phyloP scores from a whole-genome alignment of 352 stramenopile species.

The Globisporangium viniferum region DNA sequence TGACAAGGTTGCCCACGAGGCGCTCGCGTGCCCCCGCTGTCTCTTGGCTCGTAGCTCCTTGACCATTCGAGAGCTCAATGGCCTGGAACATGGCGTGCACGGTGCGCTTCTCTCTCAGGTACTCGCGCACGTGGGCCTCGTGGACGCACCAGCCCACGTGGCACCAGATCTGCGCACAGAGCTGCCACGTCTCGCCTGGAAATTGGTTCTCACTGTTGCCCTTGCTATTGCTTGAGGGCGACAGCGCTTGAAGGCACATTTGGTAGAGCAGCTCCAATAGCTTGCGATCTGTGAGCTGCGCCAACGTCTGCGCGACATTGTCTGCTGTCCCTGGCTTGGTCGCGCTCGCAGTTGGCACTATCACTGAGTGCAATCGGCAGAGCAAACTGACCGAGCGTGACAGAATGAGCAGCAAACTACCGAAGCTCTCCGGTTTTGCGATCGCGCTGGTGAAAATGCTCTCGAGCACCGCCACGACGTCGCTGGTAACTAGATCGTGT shows the following conservation, averaged over 20 bases:
- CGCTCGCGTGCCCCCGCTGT: constrained; percentile 34
- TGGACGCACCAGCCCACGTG: constrained; percentile 62
- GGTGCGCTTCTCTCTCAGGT: constrained; percentile 34
- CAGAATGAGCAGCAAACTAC: constrained; percentile 27
- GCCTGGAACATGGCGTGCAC: constrained; percentile 40
- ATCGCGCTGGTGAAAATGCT: constrained; percentile 21
- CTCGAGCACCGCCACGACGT: constrained; percentile 17
- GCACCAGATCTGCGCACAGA: constrained; percentile 67
- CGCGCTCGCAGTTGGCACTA: background rate
- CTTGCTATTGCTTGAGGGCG: constrained; percentile 3
- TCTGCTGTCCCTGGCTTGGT: background rate
- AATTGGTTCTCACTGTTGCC: background rate
- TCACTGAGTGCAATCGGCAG: constrained; percentile 48
- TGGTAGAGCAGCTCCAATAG: constrained; percentile 31
- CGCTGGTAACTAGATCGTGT: constrained; percentile 28
- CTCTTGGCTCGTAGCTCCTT: constrained; percentile 12
- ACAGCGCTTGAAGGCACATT: constrained; percentile 26
- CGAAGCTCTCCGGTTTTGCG: constrained; percentile 9
- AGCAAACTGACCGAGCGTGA: constrained; percentile 51
- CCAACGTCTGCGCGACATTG: background rate
- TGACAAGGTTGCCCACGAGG: constrained; percentile 63
- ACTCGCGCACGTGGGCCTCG: constrained; percentile 25
- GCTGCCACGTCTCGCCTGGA: constrained; percentile 41
- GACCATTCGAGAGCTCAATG: constrained; percentile 30
- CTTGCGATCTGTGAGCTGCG: constrained; percentile 15